Percentiles rank a stretch among this genome's conserved stretches.
Evolutionary conservation across 371 early-diverging fungal genomes (phyloP).

Genomic region (Apophysomyces trapeziformis): DNA sequence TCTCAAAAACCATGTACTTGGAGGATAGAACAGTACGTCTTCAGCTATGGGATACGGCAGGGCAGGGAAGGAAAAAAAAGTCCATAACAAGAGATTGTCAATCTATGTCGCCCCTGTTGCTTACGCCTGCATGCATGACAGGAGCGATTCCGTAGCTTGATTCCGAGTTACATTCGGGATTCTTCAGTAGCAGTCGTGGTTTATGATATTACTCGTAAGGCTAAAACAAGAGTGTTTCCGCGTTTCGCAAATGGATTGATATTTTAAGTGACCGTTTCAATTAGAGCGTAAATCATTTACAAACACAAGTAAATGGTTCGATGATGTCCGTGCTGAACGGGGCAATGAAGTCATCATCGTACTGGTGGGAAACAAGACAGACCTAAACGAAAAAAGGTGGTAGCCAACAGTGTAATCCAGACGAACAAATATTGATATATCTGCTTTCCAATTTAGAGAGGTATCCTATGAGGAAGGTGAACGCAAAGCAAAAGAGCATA

Average conservation of each 20-base stretch:
- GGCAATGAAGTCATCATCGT: conserved; percentile 97
- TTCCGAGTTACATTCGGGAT: conserved; percentile 98
- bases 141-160: conserved; percentile 95
- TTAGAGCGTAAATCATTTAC: conserved; percentile 87
- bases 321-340: conserved; percentile 95
- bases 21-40: conserved; percentile 95
- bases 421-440: background rate
- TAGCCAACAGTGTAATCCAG: background rate
- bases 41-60: conserved; percentile 99
- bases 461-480: conserved; percentile 91
- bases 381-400: conserved; percentile 89
- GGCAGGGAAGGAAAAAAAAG: conserved; percentile 74
- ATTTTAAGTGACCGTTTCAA: background rate
- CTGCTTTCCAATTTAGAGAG: conserved; percentile 45
- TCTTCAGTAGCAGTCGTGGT: conserved; percentile 98
- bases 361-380: conserved; percentile 98
- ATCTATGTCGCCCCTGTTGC: background rate
- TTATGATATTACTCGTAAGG: conserved; percentile 90
- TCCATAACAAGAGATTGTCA: background rate
- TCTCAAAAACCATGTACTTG: conserved; percentile 98
- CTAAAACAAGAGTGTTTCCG: background rate
- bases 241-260: no score
- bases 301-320: conserved; percentile 97
- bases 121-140: conserved; percentile 28
- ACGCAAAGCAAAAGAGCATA: conserved; percentile 84